phyloP scores from a whole-genome alignment of 345 rosid species.

The Eucalyptus dawsonii region DNA sequence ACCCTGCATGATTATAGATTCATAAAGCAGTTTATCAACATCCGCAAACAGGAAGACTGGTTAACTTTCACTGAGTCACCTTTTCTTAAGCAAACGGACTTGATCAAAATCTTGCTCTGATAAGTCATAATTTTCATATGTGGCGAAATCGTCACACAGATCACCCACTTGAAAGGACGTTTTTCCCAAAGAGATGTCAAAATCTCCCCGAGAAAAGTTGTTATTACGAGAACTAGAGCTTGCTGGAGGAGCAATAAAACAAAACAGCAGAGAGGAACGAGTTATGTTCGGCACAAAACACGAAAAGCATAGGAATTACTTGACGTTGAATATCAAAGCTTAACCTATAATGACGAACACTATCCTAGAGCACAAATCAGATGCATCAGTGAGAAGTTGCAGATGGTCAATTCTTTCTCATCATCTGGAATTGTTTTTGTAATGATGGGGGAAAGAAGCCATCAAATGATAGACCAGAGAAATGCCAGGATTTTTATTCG shows the following conservation, averaged over 20 bases:
- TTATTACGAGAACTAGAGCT: background rate
- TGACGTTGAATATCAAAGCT: background rate
- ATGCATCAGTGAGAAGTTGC: background rate
- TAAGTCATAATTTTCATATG: slow-evolving; percentile 11
- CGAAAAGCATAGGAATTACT: background rate
- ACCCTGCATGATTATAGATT: background rate
- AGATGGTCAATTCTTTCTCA: background rate
- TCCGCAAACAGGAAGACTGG: background rate
- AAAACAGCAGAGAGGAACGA: slow-evolving; percentile 7
- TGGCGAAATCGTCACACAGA: slow-evolving; percentile 10
- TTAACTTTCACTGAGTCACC: slow-evolving; percentile 15
- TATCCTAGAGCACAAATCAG: background rate
- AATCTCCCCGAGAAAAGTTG: background rate
- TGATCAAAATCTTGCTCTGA: slow-evolving; percentile 19
- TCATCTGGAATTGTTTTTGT: background rate
- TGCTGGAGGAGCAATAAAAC: slow-evolving; percentile 2
- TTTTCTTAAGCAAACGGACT: slow-evolving; percentile 21
- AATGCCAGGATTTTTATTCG: background rate
- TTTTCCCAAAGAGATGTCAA: slow-evolving; percentile 18
- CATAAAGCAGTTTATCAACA: background rate
- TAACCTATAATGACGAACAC: background rate
- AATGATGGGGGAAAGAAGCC: background rate
- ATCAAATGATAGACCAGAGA: background rate
- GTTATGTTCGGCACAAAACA: background rate
- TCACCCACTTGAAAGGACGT: slow-evolving; percentile 14